A percentile compares a stretch with the other conserved stretches of the same genome.
These are phyloP conservation scores for Talaromyces atroroseus DNA, from an alignment of 2,329 filamentous ascomycete species.

Conservation along the genomic window DNA sequence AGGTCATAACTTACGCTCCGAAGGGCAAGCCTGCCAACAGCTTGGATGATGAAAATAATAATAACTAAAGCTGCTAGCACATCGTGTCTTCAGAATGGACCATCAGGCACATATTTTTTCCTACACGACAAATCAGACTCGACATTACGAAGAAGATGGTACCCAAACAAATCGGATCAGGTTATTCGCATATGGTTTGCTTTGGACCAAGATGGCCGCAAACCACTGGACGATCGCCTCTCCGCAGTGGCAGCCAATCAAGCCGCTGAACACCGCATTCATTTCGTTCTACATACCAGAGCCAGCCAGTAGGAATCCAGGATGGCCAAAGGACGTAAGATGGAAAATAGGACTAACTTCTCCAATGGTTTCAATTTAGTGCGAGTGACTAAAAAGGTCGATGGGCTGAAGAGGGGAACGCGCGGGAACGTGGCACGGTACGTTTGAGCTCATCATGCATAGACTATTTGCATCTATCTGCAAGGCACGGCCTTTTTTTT, in stretches of 20 bases:
- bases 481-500: neutral
- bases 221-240: constrained; percentile 2
- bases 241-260: constrained; percentile 4
- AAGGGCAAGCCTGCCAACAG: neutral
- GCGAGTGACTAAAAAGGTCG: neutral
- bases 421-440: neutral
- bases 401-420: neutral
- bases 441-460: neutral
- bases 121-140: neutral
- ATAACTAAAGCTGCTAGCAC: neutral
- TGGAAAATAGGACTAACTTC: too few relatives aligned
- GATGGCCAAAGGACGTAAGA: too few relatives aligned
- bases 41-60: neutral
- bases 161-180: neutral
- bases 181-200: neutral
- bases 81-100: neutral
- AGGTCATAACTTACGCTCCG: neutral
- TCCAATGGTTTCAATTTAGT: neutral
- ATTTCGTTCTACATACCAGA: neutral
- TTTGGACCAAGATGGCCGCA: neutral
- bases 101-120: neutral
- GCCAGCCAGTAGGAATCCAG: neutral
- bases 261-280: neutral
- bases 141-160: neutral
- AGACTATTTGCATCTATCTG: neutral